Percentiles rank a stretch among this genome's conserved stretches.
phyloP scores from a whole-genome alignment of 1,139 yeast genomes.

The Debaryomyces subglobosus region DNA sequence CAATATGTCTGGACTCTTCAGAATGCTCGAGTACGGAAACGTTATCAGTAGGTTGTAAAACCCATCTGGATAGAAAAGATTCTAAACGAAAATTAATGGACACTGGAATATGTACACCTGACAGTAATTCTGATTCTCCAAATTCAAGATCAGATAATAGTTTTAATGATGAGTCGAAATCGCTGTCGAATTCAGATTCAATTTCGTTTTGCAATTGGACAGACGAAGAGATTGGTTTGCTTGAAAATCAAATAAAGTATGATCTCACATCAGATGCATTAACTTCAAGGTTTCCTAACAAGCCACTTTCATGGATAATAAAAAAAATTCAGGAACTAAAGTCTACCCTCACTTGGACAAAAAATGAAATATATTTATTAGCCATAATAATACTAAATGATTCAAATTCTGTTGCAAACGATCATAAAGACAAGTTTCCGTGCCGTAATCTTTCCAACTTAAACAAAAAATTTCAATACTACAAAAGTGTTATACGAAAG shows the following conservation, averaged over 20 bases:
- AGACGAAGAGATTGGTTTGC: background rate
- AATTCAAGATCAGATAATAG: background rate
- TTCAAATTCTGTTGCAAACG: background rate
- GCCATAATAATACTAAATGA: background rate
- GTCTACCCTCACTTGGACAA: slow-evolving; percentile 4
- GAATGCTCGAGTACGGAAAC: slow-evolving; percentile 2
- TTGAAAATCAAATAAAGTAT: background rate
- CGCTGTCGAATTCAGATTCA: background rate
- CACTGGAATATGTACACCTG: slow-evolving; percentile 5
- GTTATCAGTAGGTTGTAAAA: background rate
- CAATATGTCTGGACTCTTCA: background rate
- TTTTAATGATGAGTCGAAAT: background rate
- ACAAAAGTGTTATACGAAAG: background rate
- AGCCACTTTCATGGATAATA: background rate
- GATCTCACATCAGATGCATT: slow-evolving; percentile 6
- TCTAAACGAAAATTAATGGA: background rate
- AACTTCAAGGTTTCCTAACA: background rate
- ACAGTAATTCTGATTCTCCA: background rate
- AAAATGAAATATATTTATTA: slow-evolving; percentile 1
- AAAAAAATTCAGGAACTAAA: background rate
- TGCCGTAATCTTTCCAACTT: slow-evolving; percentile 1
- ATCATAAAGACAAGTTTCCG: slow-evolving; percentile 6
- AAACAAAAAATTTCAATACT: slow-evolving; percentile 1
- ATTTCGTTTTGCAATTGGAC: slow-evolving; percentile 4
- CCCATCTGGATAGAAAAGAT: background rate